Conservation (phyloP, 75 land plant species). For the Azolla pinnata region DNA sequence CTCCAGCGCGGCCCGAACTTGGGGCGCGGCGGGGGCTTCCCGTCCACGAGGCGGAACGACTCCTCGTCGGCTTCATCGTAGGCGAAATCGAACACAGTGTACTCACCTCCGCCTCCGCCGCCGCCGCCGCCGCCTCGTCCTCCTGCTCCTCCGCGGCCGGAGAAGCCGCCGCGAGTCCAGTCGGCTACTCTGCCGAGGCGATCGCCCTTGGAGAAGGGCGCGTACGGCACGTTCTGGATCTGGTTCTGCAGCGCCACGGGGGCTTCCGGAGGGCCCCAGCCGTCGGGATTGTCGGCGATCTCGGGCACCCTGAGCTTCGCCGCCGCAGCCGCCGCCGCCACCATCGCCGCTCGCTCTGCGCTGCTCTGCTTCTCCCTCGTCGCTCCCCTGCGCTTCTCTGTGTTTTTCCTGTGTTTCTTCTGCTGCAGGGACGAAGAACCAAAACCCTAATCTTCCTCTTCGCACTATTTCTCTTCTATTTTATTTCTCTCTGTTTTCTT, state of each 20-base stretch:
- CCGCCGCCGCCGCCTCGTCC: slow-evolving; percentile 11
- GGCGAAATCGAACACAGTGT: slow-evolving; percentile 60
- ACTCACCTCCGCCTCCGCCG: slow-evolving; percentile 15
- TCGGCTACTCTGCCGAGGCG: slow-evolving; percentile 91
- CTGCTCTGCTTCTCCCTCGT: too few species aligned
- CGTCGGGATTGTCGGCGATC: slow-evolving; percentile 83
- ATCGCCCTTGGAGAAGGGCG: slow-evolving; percentile 86
- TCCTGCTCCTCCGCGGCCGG: slow-evolving; percentile 5
- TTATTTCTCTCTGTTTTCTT: too few species aligned
- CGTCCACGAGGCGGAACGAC: slow-evolving; percentile 73
- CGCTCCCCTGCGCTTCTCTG: too few species aligned
- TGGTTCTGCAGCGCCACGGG: slow-evolving; percentile 22
- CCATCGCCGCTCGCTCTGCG: slow-evolving; percentile 13
- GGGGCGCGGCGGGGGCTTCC: slow-evolving; percentile 72
- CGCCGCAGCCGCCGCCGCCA: slow-evolving; percentile 17
- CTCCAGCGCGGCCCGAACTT: slow-evolving; percentile 70
- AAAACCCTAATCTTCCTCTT: too few species aligned
- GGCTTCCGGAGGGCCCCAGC: slow-evolving; percentile 90
- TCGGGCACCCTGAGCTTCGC: slow-evolving; percentile 49
- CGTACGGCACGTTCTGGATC: slow-evolving; percentile 70
- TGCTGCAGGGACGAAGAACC: too few species aligned
- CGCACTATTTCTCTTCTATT: too few species aligned
- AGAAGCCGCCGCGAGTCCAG: slow-evolving; percentile 51
- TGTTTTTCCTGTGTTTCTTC: too few species aligned
- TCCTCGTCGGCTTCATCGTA: slow-evolving; percentile 62